A percentile compares a stretch with the other conserved stretches of the same genome.
Evolutionary conservation across 345 rosid genomes (phyloP).

Genomic region (Populus ilicifolia): DNA sequence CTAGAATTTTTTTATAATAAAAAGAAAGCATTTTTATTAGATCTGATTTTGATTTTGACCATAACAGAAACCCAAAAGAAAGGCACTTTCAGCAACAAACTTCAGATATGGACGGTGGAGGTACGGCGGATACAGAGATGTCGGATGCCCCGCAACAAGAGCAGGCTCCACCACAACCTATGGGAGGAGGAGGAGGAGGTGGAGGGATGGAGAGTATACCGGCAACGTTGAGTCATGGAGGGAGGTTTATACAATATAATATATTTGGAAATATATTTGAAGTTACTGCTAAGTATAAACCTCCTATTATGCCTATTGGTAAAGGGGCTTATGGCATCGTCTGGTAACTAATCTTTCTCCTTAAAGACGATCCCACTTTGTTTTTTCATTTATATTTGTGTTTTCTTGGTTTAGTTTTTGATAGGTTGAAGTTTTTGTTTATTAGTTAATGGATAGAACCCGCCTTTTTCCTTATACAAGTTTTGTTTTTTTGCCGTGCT

Average conservation of each 20-base stretch:
- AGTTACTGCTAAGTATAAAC: conserved; percentile 94
- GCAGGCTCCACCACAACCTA: conserved; percentile 20
- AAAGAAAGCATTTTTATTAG: neutral
- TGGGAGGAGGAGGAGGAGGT: neutral
- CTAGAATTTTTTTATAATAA: neutral
- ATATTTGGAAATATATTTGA: conserved; percentile 94
- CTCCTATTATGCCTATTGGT: conserved; percentile 98
- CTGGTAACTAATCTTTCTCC: conserved; percentile 44
- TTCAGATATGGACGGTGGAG: neutral
- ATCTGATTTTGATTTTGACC: neutral
- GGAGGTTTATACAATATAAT: conserved; percentile 90
- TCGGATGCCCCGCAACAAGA: conserved; percentile 44
- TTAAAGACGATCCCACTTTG: neutral
- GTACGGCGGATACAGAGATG: conserved; percentile 69
- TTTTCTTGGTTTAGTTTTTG: neutral
- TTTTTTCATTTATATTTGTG: neutral
- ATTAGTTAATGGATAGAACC: neutral
- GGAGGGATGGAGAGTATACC: conserved; percentile 72
- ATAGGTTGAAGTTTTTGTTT: neutral
- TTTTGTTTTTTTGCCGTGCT: neutral
- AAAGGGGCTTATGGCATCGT: conserved; percentile 99
- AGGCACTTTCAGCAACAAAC: neutral
- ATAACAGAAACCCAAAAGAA: neutral
- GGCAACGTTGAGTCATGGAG: conserved; percentile 86
- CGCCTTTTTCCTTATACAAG: neutral